A percentile compares a stretch with the other conserved stretches of the same genome.
Conservation (phyloP, 805 yeast genomes). For the Kluyveromyces wickerhamii region DNA sequence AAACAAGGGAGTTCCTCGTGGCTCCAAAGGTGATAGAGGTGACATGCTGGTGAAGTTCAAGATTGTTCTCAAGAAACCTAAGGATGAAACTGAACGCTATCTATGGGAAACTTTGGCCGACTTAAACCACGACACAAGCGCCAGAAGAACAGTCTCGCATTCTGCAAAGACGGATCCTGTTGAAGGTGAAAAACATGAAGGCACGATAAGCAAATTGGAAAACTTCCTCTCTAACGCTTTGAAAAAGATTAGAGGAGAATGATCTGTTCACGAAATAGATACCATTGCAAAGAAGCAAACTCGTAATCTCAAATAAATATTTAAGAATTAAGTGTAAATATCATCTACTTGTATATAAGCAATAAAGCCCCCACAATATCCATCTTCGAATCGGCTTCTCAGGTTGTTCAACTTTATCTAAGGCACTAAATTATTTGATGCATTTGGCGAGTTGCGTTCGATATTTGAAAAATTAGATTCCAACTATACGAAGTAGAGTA, state of each 20-base stretch:
- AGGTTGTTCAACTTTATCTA: no score
- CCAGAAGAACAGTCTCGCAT: conserved; percentile 45
- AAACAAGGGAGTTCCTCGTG: conserved; percentile 77
- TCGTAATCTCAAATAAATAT: no score
- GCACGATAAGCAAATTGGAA: conserved; percentile 44
- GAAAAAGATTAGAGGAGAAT: conserved; percentile 37
- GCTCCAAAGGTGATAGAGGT: conserved; percentile 55
- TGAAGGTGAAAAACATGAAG: conserved; percentile 17
- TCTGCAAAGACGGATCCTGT: conserved; percentile 1
- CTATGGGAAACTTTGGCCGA: conserved; percentile 92
- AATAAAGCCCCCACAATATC: no score
- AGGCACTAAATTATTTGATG: no score
- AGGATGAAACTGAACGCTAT: conserved; percentile 77
- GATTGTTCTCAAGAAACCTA: conserved; percentile 66
- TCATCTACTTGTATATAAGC: no score
- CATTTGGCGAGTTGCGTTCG: no score
- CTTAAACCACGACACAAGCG: conserved; percentile 70
- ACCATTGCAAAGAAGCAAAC: no score
- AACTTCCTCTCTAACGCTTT: conserved; percentile 51
- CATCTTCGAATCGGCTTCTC: no score
- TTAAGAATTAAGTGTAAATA: no score
- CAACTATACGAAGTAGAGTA: no score
- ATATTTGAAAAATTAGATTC: no score
- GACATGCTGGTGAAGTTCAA: conserved; percentile 68
- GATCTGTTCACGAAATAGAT: no score